Base-by-base conservation (phyloP, 768 basidiomycete genomes). In the Tephrocybe sp. region DNA sequence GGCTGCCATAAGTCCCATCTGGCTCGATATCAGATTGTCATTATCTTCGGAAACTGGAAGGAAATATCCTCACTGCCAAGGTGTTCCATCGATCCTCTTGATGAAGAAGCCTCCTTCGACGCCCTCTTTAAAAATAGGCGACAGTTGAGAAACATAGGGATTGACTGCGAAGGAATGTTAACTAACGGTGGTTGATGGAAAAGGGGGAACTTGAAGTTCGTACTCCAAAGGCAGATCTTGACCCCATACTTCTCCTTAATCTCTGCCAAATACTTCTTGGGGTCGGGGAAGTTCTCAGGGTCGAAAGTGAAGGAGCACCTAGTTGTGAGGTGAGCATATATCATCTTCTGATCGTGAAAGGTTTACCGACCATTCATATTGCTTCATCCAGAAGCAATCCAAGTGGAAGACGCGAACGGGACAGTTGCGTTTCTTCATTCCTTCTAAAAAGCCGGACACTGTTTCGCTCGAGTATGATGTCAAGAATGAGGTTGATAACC, bases 271-370 rank as follows among this genome's bases (percentile, higher is more conserved):
- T 89, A 85, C 19, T 76, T 78, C 51, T 79, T 74, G 12, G 87
- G 86, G 60, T 90, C 78, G 4, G 86, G 85, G 73, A 90, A 90
- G 59, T 81, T 79, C 26, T 85, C 83, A 2, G 85, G 82, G 59
- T 89, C 87, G 60, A 87, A 89, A 1, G 84, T 84, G 68, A 89
- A 90, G 11, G 82, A 84, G 56, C 83, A 84, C 81, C 82, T 83
- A 41, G 56, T 63, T 63, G 40, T 53, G 35, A 14, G 36, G 14
- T 43, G 48, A 55, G 26, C n/a, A 11, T 34, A 16, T 14, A 14
- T 19, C 34, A 23, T 20, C 9, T 16, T 12, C 41, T 14, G 32
- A n/a, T 36, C 17, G 36, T 17, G 30, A 30, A 30, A 10, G 3
- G 58, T 57, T 67, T 42, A 16, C 41, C 20, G 47, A 78, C 83